These are phyloP conservation scores for Phlegmacium glaucopus DNA, from an alignment of 768 basidiomycete genomes.

Conservation along the genomic window DNA sequence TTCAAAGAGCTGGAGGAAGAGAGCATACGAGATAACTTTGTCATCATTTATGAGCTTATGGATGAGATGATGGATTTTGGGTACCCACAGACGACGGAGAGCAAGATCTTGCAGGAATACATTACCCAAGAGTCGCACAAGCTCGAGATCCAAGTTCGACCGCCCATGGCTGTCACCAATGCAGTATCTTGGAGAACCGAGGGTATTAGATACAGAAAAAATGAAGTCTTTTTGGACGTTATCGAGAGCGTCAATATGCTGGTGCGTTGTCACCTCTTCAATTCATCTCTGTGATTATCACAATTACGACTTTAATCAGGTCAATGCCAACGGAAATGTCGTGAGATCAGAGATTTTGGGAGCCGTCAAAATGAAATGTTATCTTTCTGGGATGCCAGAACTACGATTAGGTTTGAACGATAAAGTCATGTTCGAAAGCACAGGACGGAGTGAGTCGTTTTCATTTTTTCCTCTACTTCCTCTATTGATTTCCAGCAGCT, in stretches of 20 bases:
- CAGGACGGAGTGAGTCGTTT: slow-evolving; percentile 79
- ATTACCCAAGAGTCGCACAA: slow-evolving; percentile 99
- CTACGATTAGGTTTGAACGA: slow-evolving; percentile 93
- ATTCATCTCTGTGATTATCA: not conserved
- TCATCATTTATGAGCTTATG: slow-evolving; percentile 97
- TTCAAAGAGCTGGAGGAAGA: slow-evolving; percentile 99
- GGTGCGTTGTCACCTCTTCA: slow-evolving; percentile 41
- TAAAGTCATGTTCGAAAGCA: slow-evolving; percentile 99
- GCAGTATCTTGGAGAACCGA: slow-evolving; percentile 99
- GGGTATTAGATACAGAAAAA: slow-evolving; percentile 96
- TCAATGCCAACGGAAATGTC: slow-evolving; percentile 95
- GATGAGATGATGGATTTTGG: slow-evolving; percentile 99
- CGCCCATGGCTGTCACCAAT: slow-evolving; percentile 96
- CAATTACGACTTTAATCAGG: slow-evolving; percentile 40
- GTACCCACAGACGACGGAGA: slow-evolving; percentile 97
- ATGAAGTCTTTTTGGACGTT: slow-evolving; percentile 98
- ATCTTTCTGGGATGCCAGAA: slow-evolving; percentile 99
- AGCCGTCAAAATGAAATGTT: slow-evolving; percentile 99
- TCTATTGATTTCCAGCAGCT: slow-evolving; percentile 38
- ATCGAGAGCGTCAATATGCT: slow-evolving; percentile 96
- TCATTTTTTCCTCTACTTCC: not conserved
- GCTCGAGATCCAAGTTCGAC: slow-evolving; percentile 87
- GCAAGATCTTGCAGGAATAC: slow-evolving; percentile 99
- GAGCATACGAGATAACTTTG: slow-evolving; percentile 98
- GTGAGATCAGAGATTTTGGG: slow-evolving; percentile 97